Evolutionary conservation across 2,329 filamentous ascomycete genomes (phyloP).

Genomic region (Aspergillus ochraceoroseus): DNA sequence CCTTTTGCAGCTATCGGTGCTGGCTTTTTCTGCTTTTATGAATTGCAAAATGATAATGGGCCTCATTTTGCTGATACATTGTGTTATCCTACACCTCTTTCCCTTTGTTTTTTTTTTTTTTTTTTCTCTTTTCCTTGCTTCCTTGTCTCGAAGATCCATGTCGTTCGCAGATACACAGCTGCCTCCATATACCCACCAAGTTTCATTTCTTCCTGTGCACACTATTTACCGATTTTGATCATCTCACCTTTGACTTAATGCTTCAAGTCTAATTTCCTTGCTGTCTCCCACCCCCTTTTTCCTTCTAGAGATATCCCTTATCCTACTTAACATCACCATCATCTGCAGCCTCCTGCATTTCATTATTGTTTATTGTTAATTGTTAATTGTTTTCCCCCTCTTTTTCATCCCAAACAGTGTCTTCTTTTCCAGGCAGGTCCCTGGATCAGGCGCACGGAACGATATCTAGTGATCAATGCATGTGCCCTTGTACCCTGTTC

Average conservation of each 20-base stretch:
- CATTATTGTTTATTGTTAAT: constrained; percentile 1
- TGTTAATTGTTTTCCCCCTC: too few relatives aligned
- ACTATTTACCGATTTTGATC: constrained; percentile 11
- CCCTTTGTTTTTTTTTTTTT: constrained; percentile 8
- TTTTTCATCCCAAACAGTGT: constrained; percentile 4
- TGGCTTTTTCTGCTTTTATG: constrained; percentile 15
- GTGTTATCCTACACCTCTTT: not conserved
- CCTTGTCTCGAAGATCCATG: not conserved
- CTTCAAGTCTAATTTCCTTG: constrained; percentile 1
- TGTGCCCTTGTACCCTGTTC: constrained; percentile 3
- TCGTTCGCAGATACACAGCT: constrained; percentile 2
- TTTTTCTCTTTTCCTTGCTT: constrained; percentile 1
- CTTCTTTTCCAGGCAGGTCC: constrained; percentile 14
- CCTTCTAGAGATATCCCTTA: constrained; percentile 9
- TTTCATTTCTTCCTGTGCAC: constrained; percentile 16
- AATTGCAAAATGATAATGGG: constrained; percentile 13
- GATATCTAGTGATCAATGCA: constrained; percentile 12
- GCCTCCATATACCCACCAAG: constrained; percentile 6
- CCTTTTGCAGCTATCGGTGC: constrained; percentile 18
- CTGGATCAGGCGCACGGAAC: constrained; percentile 9
- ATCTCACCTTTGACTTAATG: constrained; percentile 4
- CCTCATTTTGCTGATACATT: not conserved
- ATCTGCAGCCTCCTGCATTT: not conserved
- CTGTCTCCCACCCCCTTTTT: too few relatives aligned
- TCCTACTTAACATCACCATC: too few relatives aligned